Evolutionary conservation across 345 rosid genomes (phyloP).

Genomic region (Populus davidiana): DNA sequence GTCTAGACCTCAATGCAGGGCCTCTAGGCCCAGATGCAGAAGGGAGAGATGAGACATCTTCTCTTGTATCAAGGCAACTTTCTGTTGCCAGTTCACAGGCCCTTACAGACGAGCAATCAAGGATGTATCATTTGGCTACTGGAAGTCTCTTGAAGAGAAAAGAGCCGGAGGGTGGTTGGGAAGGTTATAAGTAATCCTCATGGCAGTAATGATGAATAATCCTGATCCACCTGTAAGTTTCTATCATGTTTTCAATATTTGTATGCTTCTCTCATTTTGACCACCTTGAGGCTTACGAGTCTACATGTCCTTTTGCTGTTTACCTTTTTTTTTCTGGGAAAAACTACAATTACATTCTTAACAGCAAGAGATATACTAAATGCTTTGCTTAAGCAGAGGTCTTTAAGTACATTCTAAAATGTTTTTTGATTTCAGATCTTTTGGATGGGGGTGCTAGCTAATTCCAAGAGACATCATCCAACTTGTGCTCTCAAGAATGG

Average conservation of each 20-base stretch:
- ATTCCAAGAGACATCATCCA: constrained; percentile 37
- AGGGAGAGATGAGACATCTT: constrained; percentile 57
- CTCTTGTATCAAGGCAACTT: constrained; percentile 48
- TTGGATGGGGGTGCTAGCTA: constrained; percentile 30
- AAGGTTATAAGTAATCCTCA: constrained; percentile 66
- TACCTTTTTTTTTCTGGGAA: neutral
- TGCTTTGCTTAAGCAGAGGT: too few species aligned
- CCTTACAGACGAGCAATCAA: constrained; percentile 60
- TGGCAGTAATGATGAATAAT: constrained; percentile 58
- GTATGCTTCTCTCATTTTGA: neutral
- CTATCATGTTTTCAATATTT: neutral
- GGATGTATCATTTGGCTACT: constrained; percentile 64
- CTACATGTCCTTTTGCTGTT: neutral
- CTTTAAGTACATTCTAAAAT: neutral
- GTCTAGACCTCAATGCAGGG: constrained; percentile 79
- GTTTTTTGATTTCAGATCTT: constrained; percentile 30
- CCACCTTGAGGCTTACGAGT: neutral
- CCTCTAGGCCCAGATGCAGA: constrained; percentile 67
- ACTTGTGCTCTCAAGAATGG: constrained; percentile 38
- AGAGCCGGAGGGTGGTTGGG: constrained; percentile 95
- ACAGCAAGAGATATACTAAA: neutral
- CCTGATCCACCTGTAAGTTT: constrained; percentile 37
- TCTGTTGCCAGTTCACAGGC: constrained; percentile 51
- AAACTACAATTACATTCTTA: neutral
- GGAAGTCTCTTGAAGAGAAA: constrained; percentile 64